These are phyloP conservation scores for Austropuccinia psidii DNA, from an alignment of 1,284 basidiomycete genomes.

Conservation along the genomic window DNA sequence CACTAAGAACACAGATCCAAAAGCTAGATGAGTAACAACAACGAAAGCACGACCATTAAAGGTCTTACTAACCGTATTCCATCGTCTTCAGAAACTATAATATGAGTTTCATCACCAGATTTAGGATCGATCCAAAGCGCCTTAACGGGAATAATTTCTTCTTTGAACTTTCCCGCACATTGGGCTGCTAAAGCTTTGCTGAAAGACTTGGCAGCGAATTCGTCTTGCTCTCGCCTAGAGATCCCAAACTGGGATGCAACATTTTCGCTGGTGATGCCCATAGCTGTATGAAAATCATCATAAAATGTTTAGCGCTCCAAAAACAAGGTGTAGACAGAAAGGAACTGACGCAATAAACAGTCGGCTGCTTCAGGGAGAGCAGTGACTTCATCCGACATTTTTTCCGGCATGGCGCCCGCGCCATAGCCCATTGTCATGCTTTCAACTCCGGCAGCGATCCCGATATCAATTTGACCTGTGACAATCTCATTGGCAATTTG, in stretches of 20 bases:
- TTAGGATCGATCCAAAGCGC: slow-evolving; percentile 72
- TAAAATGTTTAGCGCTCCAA: background rate
- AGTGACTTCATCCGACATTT: slow-evolving; percentile 72
- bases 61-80: slow-evolving; percentile 60
- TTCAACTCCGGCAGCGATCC: slow-evolving; percentile 77
- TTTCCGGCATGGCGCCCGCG: slow-evolving; percentile 61
- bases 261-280: slow-evolving; percentile 96
- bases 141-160: slow-evolving; percentile 79
- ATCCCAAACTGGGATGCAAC: slow-evolving; percentile 73
- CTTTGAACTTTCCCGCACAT: slow-evolving; percentile 79
- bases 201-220: slow-evolving; percentile 73
- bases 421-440: slow-evolving; percentile 86
- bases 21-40: background rate
- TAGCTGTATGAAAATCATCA: slow-evolving; percentile 46
- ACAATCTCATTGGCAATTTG: slow-evolving; percentile 83
- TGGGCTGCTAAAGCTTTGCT: slow-evolving; percentile 78
- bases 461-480: slow-evolving; percentile 46
- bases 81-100: slow-evolving; percentile 79
- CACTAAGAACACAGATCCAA: slow-evolving; percentile 49
- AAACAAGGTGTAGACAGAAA: slow-evolving; percentile 34
- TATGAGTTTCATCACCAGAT: slow-evolving; percentile 68
- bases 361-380: slow-evolving; percentile 73
- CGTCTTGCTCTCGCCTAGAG: slow-evolving; percentile 68
- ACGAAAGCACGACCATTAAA: background rate
- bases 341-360: slow-evolving; percentile 67